Evolutionary conservation across 2,329 filamentous ascomycete species (phyloP), one percentile per base, ranked within the genome.

Genomic region (Coniochaeta ligniaria): DNA sequence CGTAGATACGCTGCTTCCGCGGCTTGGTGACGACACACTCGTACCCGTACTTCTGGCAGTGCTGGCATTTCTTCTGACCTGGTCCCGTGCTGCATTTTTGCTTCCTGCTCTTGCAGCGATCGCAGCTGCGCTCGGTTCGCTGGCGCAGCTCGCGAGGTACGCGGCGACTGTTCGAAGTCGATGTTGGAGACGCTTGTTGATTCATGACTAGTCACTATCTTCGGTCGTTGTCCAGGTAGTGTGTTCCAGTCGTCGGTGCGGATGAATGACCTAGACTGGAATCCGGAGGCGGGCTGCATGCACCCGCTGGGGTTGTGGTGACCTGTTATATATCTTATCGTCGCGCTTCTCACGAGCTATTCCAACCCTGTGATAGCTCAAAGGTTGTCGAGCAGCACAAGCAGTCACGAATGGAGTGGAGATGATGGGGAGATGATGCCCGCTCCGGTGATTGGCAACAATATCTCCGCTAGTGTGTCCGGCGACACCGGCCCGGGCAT

Each of bases 61-160:
- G 77, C 43, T 72, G 71, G 62, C 76, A 79, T 26, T 73, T 64
- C 3, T 71, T 69, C 52, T 75, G 70, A 26, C 72, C 74, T 6
- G 71, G 66, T 60, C 72, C 69, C 33, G 73, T 72, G 60, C 74
- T 68, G 67, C 76, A 79, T 66, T 78, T 78, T 61, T 78, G 76
- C 66, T 78, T 78, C 54, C 76, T 69, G 61, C 72, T 74, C 69
- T 78, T 78, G 72, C 76, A 78, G 61, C 76, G 75, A 68, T 79
- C 76, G 68, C 76, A 79, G 59, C 71, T 74, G 17, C 74, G 75
- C 63, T 78, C 76, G 58, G 76, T 76, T 26, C 76, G 70, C 63
- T 78, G 76, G 50, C 76, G 71, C 65, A 76, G 75, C 60, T 77
- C 75, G 54, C 73, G 70, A 6, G 76, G 76, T 14, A 78, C 75